phyloP scores from a whole-genome alignment of 164 flowering plant genomes.

The Houttuynia cordata region DNA sequence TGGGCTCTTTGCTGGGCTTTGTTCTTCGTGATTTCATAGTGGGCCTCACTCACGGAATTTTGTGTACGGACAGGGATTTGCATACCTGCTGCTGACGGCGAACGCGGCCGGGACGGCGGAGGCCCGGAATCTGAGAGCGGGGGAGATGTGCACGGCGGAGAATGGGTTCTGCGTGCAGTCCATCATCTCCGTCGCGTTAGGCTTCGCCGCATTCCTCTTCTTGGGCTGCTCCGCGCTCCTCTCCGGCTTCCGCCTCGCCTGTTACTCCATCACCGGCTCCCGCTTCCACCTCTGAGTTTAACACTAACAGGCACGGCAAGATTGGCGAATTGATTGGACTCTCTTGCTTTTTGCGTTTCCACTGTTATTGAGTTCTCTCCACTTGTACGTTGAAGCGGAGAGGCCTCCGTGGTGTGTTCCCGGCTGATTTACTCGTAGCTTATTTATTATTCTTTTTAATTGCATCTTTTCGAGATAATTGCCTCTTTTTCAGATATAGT shows the following conservation, averaged over 20 bases:
- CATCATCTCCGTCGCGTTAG: slow-evolving; percentile 49
- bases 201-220: slow-evolving; percentile 65
- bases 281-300: slow-evolving; percentile 36
- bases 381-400: too few species aligned
- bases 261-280: slow-evolving; percentile 62
- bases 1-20: not conserved
- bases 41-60: not conserved
- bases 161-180: slow-evolving; percentile 61
- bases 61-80: slow-evolving; percentile 38
- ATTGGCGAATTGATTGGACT: too few species aligned
- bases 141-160: slow-evolving; percentile 32
- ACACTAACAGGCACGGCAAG: too few species aligned
- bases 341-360: too few species aligned
- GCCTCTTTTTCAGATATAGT: too few species aligned
- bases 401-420: too few species aligned
- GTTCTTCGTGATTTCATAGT: too few species aligned
- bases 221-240: slow-evolving; percentile 51
- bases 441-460: too few species aligned
- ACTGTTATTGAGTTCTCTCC: too few species aligned
- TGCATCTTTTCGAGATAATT: too few species aligned
- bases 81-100: slow-evolving; percentile 65
- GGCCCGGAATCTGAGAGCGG: slow-evolving; percentile 29
- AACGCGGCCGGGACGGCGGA: slow-evolving; percentile 54
- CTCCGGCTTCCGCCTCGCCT: slow-evolving; percentile 71
- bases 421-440: too few species aligned